phyloP scores from a whole-genome alignment of 441 rosid genomes.

The Croton setiger region DNA sequence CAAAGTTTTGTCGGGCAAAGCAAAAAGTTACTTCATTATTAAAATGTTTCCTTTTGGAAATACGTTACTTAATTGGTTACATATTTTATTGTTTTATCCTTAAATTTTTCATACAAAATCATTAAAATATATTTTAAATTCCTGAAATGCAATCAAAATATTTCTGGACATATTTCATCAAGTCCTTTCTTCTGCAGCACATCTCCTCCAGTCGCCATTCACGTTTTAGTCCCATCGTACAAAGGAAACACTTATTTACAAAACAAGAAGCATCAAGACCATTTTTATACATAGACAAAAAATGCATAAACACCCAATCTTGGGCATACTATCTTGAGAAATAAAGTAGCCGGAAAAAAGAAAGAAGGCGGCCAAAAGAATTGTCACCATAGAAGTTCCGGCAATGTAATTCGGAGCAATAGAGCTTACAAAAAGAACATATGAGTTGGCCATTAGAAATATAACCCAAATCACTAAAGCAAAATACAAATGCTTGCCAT shows the following conservation, averaged over 20 bases:
- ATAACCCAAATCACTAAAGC: slow-evolving; percentile 72
- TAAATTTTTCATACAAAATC: too few relatives aligned
- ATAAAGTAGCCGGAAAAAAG: slow-evolving; percentile 95
- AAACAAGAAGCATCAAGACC: slow-evolving; percentile 83
- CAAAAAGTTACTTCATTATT: too few relatives aligned
- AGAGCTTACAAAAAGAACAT: slow-evolving; percentile 79
- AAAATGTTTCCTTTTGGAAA: too few relatives aligned
- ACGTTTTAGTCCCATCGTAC: slow-evolving; percentile 48
- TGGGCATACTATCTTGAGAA: slow-evolving; percentile 65
- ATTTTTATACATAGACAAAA: slow-evolving; percentile 83
- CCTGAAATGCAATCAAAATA: too few relatives aligned
- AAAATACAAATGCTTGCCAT: slow-evolving; percentile 76
- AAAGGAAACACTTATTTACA: slow-evolving; percentile 55
- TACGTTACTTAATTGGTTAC: too few relatives aligned
- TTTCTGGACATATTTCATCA: too few relatives aligned
- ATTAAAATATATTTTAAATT: too few relatives aligned
- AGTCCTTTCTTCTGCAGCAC: slow-evolving; percentile 65
- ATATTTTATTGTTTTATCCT: too few relatives aligned
- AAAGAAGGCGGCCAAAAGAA: slow-evolving; percentile 70
- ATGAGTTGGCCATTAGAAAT: slow-evolving; percentile 78
- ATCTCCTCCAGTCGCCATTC: slow-evolving; percentile 69
- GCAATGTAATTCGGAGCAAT: slow-evolving; percentile 84
- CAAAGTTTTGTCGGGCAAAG: too few relatives aligned
- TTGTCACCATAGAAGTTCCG: slow-evolving; percentile 68
- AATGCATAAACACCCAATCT: slow-evolving; percentile 90